These are phyloP conservation scores for Apiotrichum akiyoshidainum DNA, from an alignment of 1,284 basidiomycete genomes.

Conservation along the genomic window DNA sequence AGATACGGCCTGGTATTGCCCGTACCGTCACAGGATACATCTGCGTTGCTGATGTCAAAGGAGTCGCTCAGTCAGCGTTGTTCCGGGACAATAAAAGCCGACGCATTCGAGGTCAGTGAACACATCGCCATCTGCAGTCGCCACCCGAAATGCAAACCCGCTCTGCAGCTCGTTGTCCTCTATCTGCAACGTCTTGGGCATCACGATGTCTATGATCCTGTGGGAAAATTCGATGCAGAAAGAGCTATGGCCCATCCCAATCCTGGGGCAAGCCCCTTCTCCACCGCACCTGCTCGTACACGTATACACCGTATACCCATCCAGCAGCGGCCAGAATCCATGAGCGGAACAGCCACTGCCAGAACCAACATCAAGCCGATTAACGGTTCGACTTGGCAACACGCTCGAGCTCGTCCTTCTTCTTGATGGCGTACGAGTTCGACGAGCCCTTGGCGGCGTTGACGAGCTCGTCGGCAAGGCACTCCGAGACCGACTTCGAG, in stretches of 20 bases:
- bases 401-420: constrained; percentile 81
- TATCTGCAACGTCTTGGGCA: not conserved
- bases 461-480: constrained; percentile 99
- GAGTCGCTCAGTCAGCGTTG: no score
- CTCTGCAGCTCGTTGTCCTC: not conserved
- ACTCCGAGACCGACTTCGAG: constrained; percentile 98
- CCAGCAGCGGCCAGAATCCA: constrained; percentile 3
- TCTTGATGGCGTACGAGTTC: constrained; percentile 97
- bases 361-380: constrained; percentile 36
- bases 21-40: no score
- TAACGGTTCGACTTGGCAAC: constrained; percentile 99
- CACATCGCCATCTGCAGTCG: not conserved
- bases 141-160: not conserved
- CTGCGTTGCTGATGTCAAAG: no score
- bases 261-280: constrained; percentile 15
- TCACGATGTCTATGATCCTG: not conserved
- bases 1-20: no score
- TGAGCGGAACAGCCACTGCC: not conserved
- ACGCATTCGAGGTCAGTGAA: no score
- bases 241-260: constrained; percentile 21
- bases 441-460: constrained; percentile 99
- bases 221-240: constrained; percentile 27
- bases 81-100: no score
- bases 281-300: constrained; percentile 27
- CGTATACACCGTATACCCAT: constrained; percentile 17